Conservation (phyloP, 1,139 yeast genomes). For the Geotrichum macrosporum region DNA sequence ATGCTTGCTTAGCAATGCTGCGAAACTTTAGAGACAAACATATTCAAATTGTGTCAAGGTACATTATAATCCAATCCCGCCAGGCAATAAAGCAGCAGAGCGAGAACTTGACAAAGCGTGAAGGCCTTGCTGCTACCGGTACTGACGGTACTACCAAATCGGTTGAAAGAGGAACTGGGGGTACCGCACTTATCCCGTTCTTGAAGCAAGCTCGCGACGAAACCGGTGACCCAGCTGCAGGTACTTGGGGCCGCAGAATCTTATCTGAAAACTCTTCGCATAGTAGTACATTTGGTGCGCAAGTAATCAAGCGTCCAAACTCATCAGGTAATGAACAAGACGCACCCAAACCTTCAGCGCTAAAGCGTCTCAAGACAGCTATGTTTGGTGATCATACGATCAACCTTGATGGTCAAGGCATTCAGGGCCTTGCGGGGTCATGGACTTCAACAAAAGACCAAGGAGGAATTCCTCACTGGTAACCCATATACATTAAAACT, state of each 20-base stretch:
- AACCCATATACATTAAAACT: no score
- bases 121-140: slow-evolving; percentile 35
- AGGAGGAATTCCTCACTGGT: slow-evolving; percentile 31
- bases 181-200: slow-evolving; percentile 86
- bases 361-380: slow-evolving; percentile 12
- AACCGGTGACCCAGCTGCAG: slow-evolving; percentile 89
- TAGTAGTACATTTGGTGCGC: not conserved
- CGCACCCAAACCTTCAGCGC: slow-evolving; percentile 1
- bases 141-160: slow-evolving; percentile 19
- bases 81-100: slow-evolving; percentile 27
- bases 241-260: slow-evolving; percentile 78
- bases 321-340: not conserved
- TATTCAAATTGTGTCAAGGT: slow-evolving; percentile 85
- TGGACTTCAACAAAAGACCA: slow-evolving; percentile 29
- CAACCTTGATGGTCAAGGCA: slow-evolving; percentile 14
- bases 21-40: slow-evolving; percentile 88
- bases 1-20: slow-evolving; percentile 86
- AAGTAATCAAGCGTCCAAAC: slow-evolving; percentile 7
- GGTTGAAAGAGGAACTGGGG: slow-evolving; percentile 79
- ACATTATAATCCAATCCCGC: slow-evolving; percentile 70
- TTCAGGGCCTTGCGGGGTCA: slow-evolving; percentile 29
- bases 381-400: slow-evolving; percentile 13
- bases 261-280: slow-evolving; percentile 44
- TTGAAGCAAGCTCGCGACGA: slow-evolving; percentile 94
- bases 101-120: slow-evolving; percentile 29